Base-by-base conservation (phyloP, 805 yeast genomes). In the Lachancea quebecensis region DNA sequence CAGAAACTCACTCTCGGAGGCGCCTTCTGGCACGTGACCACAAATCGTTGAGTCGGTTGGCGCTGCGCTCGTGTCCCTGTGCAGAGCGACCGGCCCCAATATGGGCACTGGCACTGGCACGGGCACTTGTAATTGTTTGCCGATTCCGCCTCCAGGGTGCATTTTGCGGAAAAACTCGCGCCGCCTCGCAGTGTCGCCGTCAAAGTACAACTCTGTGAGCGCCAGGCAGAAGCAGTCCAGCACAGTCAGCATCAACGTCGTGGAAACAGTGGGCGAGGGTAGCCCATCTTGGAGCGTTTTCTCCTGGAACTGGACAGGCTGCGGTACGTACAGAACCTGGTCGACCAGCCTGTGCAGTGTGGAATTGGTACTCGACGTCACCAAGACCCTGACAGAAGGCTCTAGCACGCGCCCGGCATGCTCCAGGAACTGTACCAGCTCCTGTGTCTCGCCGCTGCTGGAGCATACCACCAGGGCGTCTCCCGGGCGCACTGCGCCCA, bases 71-170 rank as follows among this genome's bases (percentile, higher is more conserved):
- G 28, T 30, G 39, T 21, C 15, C 30, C 17, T 28, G 29, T 11
- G 39, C 29, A 12, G 27, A 29, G 28, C 30, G 30, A 30, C 9
- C 33, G 25, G 25, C 25, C 4, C 7, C 25, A 21, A 7, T 18
- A 29, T 21, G 21, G 38, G 38, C 15, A 11, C 38, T 7, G 36
- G 16, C 4, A n/a, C 42, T 4, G 28, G 32, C 16, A 16, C 39
- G 39, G 35, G 35, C 28, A 27, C 35, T n/a, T 16, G 32, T 29
- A 28, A 32, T 16, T 45, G 51, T 37, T 50, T 46, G 12, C 96
- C 96, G 57, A 88, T 87, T 1, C 93, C 84, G 14, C 96, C 96
- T 16, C 96, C 96, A 1, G 96, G 96, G 57, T 88, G 96, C 58
- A 82, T 75, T 50, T 74, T 75, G 8, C 83, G 81, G 64, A 88